phyloP scores from a whole-genome alignment of 2,329 filamentous ascomycete genomes.

The Penicillium sp. region DNA sequence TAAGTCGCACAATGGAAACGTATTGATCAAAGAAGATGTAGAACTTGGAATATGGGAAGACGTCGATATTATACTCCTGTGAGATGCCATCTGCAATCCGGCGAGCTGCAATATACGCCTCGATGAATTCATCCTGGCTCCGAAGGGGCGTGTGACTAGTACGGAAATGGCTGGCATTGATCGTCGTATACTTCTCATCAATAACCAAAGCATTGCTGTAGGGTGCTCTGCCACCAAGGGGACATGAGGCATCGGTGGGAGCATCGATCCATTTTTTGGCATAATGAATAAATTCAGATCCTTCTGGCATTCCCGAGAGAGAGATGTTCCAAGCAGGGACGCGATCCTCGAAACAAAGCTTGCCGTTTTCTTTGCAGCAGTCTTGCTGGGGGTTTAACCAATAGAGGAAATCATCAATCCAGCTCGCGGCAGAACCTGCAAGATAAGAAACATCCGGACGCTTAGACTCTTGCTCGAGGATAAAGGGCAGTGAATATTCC shows the following conservation, averaged over 20 bases:
- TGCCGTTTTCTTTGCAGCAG: conserved; percentile 68
- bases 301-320: conserved; percentile 86
- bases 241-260: conserved; percentile 79
- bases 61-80: conserved; percentile 68
- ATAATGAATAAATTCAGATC: conserved; percentile 85
- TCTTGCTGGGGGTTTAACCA: conserved; percentile 91
- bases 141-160: conserved; percentile 83
- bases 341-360: conserved; percentile 76
- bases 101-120: conserved; percentile 82
- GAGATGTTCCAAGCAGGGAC: conserved; percentile 85
- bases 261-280: conserved; percentile 77
- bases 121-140: conserved; percentile 89
- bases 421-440: conserved; percentile 82
- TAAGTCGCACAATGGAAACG: conserved; percentile 75
- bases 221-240: conserved; percentile 81
- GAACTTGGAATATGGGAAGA: conserved; percentile 96
- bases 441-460: conserved; percentile 85
- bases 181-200: conserved; percentile 63
- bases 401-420: conserved; percentile 94
- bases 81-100: conserved; percentile 80
- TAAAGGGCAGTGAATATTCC: conserved; percentile 77
- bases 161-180: conserved; percentile 86
- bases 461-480: conserved; percentile 92
- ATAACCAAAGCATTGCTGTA: conserved; percentile 84
- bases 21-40: conserved; percentile 99